A percentile compares a stretch with the other conserved stretches of the same genome.
Conservation (phyloP, 2,329 filamentous ascomycete species). For the Fusarium algeriense region DNA sequence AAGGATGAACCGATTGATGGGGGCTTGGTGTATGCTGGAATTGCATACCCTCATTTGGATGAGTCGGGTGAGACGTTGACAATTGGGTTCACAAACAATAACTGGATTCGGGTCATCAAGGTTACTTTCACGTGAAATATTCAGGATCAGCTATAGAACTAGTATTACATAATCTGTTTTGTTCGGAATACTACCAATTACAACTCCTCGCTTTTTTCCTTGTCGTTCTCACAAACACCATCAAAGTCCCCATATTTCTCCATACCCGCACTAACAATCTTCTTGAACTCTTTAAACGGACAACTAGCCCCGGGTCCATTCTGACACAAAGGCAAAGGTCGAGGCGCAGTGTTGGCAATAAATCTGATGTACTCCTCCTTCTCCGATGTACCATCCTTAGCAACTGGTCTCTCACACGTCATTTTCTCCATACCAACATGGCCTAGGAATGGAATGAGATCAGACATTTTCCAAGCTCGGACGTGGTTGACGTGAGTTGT, state of each 20-base stretch:
- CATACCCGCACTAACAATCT: constrained; percentile 36
- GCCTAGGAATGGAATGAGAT: constrained; percentile 39
- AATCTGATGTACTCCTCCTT: constrained; percentile 41
- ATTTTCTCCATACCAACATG: constrained; percentile 47
- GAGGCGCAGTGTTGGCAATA: constrained; percentile 42
- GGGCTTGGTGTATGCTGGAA: constrained; percentile 52
- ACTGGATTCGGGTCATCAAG: constrained; percentile 54
- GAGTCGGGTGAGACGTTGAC: constrained; percentile 52
- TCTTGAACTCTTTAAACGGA: constrained; percentile 36
- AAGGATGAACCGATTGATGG: constrained; percentile 50
- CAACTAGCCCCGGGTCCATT: constrained; percentile 40
- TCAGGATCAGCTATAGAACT: rapidly evolving
- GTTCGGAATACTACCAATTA: neutral
- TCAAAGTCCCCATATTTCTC: constrained; percentile 43
- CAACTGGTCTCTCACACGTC: constrained; percentile 25
- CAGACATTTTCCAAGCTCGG: constrained; percentile 44
- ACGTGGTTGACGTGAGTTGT: constrained; percentile 41
- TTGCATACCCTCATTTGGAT: constrained; percentile 56
- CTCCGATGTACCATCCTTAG: neutral
- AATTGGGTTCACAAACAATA: constrained; percentile 56
- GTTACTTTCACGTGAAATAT: constrained; percentile 8
- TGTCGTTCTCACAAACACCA: constrained; percentile 34
- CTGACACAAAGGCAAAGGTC: constrained; percentile 39
- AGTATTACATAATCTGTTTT: neutral
- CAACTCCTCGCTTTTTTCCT: constrained; percentile 28